Evolutionary conservation across 176 grass and related monocot species (phyloP).

Genomic region (Thalia dealbata): DNA sequence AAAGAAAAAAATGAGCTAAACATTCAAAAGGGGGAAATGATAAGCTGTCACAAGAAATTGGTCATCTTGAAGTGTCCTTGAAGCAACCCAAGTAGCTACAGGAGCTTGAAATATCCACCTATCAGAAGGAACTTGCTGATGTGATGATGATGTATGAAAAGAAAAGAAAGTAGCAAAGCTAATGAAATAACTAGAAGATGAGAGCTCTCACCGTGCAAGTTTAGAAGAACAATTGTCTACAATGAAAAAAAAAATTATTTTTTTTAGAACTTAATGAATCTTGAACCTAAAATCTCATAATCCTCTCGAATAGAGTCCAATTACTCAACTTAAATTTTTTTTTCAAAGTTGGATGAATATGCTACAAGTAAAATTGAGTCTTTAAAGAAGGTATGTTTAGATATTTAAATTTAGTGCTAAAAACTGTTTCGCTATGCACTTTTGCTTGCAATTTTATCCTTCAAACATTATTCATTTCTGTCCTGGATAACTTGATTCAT

Average conservation of each 20-base stretch:
- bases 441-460: neutral
- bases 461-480: neutral
- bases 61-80: conserved; percentile 47
- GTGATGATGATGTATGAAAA: conserved; percentile 43
- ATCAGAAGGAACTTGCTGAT: conserved; percentile 44
- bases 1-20: conserved; percentile 51
- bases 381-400: conserved; percentile 51
- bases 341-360: conserved; percentile 40
- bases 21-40: conserved; percentile 40
- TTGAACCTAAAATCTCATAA: no score
- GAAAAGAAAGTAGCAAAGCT: conserved; percentile 50
- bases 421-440: neutral
- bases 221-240: conserved; percentile 33
- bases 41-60: conserved; percentile 44
- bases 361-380: conserved; percentile 40
- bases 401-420: neutral
- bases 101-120: conserved; percentile 53
- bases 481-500: neutral
- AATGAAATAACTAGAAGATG: conserved; percentile 47
- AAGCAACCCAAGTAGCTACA: conserved; percentile 69
- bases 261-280: no score
- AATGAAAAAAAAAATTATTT: conserved; percentile 30
- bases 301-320: no score
- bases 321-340: no score
- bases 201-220: conserved; percentile 33